Base-by-base conservation (phyloP, 1,284 basidiomycete species). In the Nidula niveotomentosa region DNA sequence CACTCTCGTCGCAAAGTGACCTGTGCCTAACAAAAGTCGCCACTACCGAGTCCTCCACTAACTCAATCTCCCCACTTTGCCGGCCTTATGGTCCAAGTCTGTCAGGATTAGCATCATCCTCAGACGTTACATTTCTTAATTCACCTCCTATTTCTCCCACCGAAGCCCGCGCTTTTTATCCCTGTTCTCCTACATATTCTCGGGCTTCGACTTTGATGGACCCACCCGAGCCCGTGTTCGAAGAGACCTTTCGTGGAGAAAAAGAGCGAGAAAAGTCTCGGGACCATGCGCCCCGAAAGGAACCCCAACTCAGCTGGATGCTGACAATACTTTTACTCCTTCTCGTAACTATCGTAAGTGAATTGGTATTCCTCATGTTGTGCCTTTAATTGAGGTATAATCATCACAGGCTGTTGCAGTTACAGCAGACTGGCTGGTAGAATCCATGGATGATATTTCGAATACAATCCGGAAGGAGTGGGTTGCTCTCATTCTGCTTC, bases 401-500 rank as follows among this genome's bases (percentile, higher is more conserved):
- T 46, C 36, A 37, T 36, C 44, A 23, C 53, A 75, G 73, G 62
- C 65, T 37, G 68, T 75, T 6, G 85, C 85, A 1, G 70, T 94
- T 33, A 91, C 88, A 12, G 91, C 93, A 13, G 94, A 96, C 62
- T 90, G 80, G 70, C 75, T 96, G 36, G 91, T 96, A 2, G 85
- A 85, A 60, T 88, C 90, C 2, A 92, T 96, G 75, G 81, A 84
- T 48, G 83, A 81, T 50, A 62, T 86, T 61, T 89, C 90, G 0
- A 69, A 68, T 0, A 69, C 72, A 18, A 79, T 93, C 62, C 79
- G 79, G 63, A 86, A 88, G 63, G 87, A 91, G 63, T 96, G 93
- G 77, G 81, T 95, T 49, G 93, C 86, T 2, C 71, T 96, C 9
- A 93, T 98, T 60, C 71, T 98, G 6, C 78, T 98, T 2, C 96